These are phyloP conservation scores for Parasitella parasitica DNA, from an alignment of 371 early-diverging fungal species.

Conservation along the genomic window DNA sequence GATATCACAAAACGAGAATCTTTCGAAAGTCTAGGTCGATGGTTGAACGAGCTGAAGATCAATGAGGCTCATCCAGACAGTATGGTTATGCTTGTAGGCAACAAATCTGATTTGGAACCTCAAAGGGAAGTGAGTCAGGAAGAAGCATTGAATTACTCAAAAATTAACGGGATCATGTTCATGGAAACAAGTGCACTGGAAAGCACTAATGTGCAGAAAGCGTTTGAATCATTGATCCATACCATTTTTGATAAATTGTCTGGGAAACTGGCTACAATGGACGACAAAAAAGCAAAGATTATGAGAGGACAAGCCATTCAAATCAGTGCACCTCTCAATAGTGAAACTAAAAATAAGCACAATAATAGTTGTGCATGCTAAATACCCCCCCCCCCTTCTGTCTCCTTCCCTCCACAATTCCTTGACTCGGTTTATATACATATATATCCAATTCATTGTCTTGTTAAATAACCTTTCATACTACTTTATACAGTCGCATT, in stretches of 20 bases:
- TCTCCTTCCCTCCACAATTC: no score
- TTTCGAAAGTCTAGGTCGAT: slow-evolving; percentile 31
- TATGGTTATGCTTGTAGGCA: slow-evolving; percentile 95
- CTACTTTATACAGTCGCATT: background rate
- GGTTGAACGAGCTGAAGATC: slow-evolving; percentile 81
- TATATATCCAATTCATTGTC: background rate
- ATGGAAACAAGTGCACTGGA: slow-evolving; percentile 91
- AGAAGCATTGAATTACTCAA: slow-evolving; percentile 82
- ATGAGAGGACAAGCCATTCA: slow-evolving; percentile 14
- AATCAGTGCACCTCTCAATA: slow-evolving; percentile 1
- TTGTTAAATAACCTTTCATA: background rate
- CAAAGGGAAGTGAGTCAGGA: slow-evolving; percentile 69
- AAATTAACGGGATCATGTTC: slow-evolving; percentile 74
- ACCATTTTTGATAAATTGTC: slow-evolving; percentile 20
- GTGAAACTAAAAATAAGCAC: background rate
- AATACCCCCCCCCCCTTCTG: background rate
- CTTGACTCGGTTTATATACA: background rate
- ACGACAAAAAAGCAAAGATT: slow-evolving; percentile 20
- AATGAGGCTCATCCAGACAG: slow-evolving; percentile 88
- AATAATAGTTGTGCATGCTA: slow-evolving; percentile 3
- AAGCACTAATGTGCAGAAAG: slow-evolving; percentile 79
- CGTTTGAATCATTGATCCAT: slow-evolving; percentile 38
- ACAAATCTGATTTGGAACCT: slow-evolving; percentile 94
- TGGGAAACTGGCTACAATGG: slow-evolving; percentile 15
- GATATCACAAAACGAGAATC: slow-evolving; percentile 59